Base-by-base conservation (phyloP, 2,329 filamentous ascomycete species). In the Hymenoscyphus occultus region DNA sequence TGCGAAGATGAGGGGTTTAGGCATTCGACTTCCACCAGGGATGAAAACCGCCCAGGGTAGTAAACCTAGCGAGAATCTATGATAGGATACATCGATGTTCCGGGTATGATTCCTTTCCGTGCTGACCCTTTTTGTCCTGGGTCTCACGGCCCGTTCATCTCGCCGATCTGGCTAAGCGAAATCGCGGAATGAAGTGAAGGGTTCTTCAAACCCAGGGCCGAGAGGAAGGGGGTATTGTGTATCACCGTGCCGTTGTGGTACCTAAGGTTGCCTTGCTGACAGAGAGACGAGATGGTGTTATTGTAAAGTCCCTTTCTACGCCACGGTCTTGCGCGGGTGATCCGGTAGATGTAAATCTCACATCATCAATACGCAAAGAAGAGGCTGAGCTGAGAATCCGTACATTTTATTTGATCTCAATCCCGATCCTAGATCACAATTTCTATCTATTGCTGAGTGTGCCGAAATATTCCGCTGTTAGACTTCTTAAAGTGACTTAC, bases 11-110 rank as follows among this genome's bases (percentile, higher is more conserved):
- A 70, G 28, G 72, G 74, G 73, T 73, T 5, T 72, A 69, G 83
- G 81, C 0, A 87, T 88, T 65, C 80, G 86, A 57, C 80, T 84
- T 77, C 85, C 86, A 19, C 85, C 86, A 10, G 79, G 80, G 0
- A 75, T 75, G 71, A 76, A 74, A 65, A 74, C 76, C 48, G 13
- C 39, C 16, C 28, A 32, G n/a, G 40, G 5, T 32, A 22, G 5
- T 6, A 54, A 61, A 51, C 40, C 19, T 22, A 80, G 64, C 39
- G 68, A 69, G 45, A 70, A 67, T 57, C 63, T 70, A 12, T 71
- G 65, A 60, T 51, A 54, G 19, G 48, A 54, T 39, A 31, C 42
- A n/a, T 9, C 5, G 39, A 51, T 22, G 9, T 48, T 40, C 39
- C n/a, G 19, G 57, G 58, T 35, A 42, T 35, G 59, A 51, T 28